Evolutionary conservation across 495 filamentous ascomycete species (phyloP), one percentile per base, ranked within the genome.

Genomic region (Mycothermus thermophilus): DNA sequence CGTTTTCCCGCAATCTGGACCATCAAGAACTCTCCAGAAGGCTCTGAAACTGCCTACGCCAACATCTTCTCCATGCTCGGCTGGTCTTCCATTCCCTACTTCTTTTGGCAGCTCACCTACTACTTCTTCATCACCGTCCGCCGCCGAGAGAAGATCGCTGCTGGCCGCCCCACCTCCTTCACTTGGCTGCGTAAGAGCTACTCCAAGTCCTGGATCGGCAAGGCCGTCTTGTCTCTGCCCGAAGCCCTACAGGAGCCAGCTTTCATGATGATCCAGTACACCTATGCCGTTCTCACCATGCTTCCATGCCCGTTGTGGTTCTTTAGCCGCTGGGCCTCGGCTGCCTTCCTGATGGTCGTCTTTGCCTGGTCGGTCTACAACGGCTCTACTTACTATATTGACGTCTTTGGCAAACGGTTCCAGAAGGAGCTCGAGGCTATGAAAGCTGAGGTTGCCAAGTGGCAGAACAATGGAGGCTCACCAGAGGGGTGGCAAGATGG

Each of bases 201-300:
- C 60, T 71, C 77, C 26, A 85, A 84, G 47, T 77, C 75, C 13
- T 84, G 77, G 77, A 81, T 97, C 42, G 90, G 90, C 18, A 79
- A 76, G 44, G 42, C 92, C 34, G 85, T 97, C 13, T 68, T 94
- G 14, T 66, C 69, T 11, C 72, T 93, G 3, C 90, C 92, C 2
- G 58, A 71, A 2, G 43, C 56, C 5, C 58, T 93, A 27, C 90
- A 97, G 50, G 87, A 94, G 50, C 63, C 79, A 2, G 81, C 83
- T 4, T 97, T 95, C 58, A 97, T 97, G 90, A 35, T 83, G 29
- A 93, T 95, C 40, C 90, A 97, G 56, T 97, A 96, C 53, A 26
- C 55, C 0, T 97, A 95, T 46, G 92, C 92, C 8, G 65, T 92
- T 3, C 55, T 83, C 15, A 96, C 88, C 8, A 97, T 96, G 80